Evolutionary conservation across 495 filamentous ascomycete species (phyloP).

Genomic region (Trichoderma reesei): DNA sequence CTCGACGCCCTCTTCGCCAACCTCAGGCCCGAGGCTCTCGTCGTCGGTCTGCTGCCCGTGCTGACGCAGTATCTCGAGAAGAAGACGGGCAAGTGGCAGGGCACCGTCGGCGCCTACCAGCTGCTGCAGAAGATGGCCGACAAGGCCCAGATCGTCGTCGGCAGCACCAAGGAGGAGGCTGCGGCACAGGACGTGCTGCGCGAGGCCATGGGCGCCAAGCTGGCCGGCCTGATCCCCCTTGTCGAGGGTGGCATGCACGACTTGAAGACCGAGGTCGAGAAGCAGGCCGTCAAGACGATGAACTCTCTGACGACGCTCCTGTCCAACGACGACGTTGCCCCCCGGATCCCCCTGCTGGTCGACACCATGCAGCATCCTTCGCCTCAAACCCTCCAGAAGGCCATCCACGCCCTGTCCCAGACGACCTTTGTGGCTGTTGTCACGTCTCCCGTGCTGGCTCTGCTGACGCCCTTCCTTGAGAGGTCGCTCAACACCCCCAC

Average conservation of each 20-base stretch:
- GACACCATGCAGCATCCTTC: slow-evolving; percentile 93
- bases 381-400: slow-evolving; percentile 78
- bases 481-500: slow-evolving; percentile 80
- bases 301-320: slow-evolving; percentile 79
- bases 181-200: slow-evolving; percentile 76
- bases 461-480: slow-evolving; percentile 91
- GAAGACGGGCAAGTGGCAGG: slow-evolving; percentile 88
- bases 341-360: slow-evolving; percentile 85
- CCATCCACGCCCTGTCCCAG: slow-evolving; percentile 92
- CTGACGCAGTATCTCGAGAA: slow-evolving; percentile 66
- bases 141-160: slow-evolving; percentile 78
- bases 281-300: slow-evolving; percentile 86
- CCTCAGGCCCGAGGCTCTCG: slow-evolving; percentile 70
- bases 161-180: slow-evolving; percentile 67
- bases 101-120: slow-evolving; percentile 72
- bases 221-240: slow-evolving; percentile 83
- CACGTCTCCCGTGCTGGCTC: slow-evolving; percentile 94
- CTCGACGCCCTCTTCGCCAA: slow-evolving; percentile 77
- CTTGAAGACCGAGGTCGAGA: slow-evolving; percentile 80
- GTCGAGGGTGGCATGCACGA: slow-evolving; percentile 95
- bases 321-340: slow-evolving; percentile 93
- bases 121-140: slow-evolving; percentile 84
- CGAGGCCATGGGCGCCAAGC: slow-evolving; percentile 82
- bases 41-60: slow-evolving; percentile 66
- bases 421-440: slow-evolving; percentile 98